Percentiles rank a stretch among this genome's conserved stretches.
Evolutionary conservation across 306 rosid species (phyloP).

Genomic region (Trifolium dubium): DNA sequence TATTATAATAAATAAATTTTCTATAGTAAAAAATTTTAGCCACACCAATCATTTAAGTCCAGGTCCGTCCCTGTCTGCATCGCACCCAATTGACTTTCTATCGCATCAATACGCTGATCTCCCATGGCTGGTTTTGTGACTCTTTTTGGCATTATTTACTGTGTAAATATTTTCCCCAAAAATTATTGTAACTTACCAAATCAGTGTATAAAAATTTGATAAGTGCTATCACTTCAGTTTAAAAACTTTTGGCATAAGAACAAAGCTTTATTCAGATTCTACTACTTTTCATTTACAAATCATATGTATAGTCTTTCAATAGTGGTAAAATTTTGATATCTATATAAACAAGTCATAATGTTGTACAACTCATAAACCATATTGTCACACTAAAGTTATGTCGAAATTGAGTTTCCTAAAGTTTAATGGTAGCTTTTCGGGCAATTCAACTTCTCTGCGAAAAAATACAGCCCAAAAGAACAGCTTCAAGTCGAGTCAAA

Average conservation of each 20-base stretch:
- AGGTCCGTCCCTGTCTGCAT: too few species aligned
- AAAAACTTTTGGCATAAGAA: neutral
- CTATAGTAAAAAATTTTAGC: too few species aligned
- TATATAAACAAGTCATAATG: constrained; percentile 39
- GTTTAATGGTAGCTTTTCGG: constrained; percentile 46
- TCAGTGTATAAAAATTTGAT: too few species aligned
- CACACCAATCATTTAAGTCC: too few species aligned
- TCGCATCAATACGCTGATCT: too few species aligned
- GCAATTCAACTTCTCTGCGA: constrained; percentile 36
- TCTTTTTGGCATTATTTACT: too few species aligned
- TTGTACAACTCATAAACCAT: constrained; percentile 13
- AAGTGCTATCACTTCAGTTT: too few species aligned
- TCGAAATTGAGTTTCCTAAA: constrained; percentile 52
- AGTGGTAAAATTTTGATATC: constrained; percentile 13
- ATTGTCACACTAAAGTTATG: constrained; percentile 36
- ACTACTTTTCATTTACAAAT: constrained; percentile 13
- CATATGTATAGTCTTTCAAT: constrained; percentile 18
- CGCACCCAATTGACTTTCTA: too few species aligned
- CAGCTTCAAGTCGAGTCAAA: constrained; percentile 45
- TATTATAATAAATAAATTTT: too few species aligned
- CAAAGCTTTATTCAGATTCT: constrained; percentile 35
- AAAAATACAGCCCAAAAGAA: constrained; percentile 36
- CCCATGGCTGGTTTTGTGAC: too few species aligned
- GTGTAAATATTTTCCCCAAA: too few species aligned
- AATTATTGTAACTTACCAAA: too few species aligned